Conservation (phyloP, 192 early-diverging fungal genomes). For the Podila verticillata region DNA sequence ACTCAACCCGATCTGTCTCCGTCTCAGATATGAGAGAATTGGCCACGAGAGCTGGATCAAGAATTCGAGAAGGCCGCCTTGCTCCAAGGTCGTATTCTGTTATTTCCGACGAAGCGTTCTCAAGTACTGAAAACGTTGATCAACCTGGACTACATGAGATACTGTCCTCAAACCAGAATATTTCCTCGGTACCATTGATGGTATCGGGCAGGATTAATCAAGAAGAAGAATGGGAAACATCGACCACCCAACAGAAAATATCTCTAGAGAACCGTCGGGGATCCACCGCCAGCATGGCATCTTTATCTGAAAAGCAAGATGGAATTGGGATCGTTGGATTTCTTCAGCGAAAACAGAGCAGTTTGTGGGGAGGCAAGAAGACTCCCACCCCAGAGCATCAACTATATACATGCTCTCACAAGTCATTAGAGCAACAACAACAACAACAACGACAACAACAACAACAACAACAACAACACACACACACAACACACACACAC, state of each 20-base stretch:
- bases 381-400: not conserved
- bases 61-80: not conserved
- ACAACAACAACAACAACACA: no score
- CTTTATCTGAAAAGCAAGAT: conserved; percentile 3
- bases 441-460: no score
- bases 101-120: conserved; percentile 24
- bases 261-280: conserved; percentile 13
- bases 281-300: conserved; percentile 19
- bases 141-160: not conserved
- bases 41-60: not conserved
- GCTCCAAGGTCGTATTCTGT: conserved; percentile 26
- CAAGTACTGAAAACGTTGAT: conserved; percentile 17
- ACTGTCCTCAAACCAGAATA: not conserved
- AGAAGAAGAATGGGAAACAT: not conserved
- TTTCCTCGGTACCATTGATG: not conserved
- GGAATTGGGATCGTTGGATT: conserved; percentile 12
- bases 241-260: not conserved
- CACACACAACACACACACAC: no score
- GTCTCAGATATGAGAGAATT: not conserved
- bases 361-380: not conserved
- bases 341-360: conserved; percentile 1
- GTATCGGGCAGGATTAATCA: not conserved
- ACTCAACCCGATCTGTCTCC: no score
- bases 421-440: not conserved
- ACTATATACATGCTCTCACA: not conserved